Percentiles rank a stretch among this genome's conserved stretches.
Evolutionary conservation across 2,329 filamentous ascomycete species (phyloP).

Genomic region (Calonectria multiphialidica): DNA sequence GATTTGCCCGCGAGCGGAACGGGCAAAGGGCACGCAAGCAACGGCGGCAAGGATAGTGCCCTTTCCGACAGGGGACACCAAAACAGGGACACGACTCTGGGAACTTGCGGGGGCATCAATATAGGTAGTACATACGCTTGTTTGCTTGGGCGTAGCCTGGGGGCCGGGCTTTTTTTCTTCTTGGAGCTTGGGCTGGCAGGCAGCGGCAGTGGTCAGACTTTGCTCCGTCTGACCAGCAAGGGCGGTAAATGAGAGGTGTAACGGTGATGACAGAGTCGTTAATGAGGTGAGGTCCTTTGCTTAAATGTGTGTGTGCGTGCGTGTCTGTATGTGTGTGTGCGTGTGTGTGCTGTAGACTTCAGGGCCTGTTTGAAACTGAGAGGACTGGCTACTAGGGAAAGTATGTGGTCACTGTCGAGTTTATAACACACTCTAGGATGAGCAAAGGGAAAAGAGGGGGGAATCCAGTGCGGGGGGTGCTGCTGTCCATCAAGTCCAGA

Average conservation of each 20-base stretch:
- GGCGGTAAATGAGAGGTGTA: background rate
- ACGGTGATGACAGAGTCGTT: background rate
- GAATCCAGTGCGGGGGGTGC: background rate
- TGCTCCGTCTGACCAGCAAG: background rate
- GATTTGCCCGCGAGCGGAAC: slow-evolving; percentile 17
- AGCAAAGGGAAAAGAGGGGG: slow-evolving; percentile 3
- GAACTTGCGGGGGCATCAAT: slow-evolving; percentile 3
- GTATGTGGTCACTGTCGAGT: background rate
- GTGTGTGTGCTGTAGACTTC: background rate
- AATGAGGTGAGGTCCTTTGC: background rate
- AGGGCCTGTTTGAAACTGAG: background rate
- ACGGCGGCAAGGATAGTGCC: slow-evolving; percentile 1
- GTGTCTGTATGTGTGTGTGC: background rate
- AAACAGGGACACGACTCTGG: background rate
- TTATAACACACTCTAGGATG: background rate
- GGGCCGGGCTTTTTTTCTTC: background rate
- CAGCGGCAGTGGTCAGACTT: background rate
- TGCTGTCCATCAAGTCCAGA: background rate
- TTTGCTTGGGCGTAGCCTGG: slow-evolving; percentile 6
- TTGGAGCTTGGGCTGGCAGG: background rate
- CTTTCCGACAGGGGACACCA: background rate
- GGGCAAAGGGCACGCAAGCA: background rate
- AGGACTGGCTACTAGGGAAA: background rate
- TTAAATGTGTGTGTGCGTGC: background rate
- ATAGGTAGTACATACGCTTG: slow-evolving; percentile 18